A percentile compares a stretch with the other conserved stretches of the same genome.
Evolutionary conservation across 2,329 filamentous ascomycete species (phyloP).

Genomic region (Pyrenochaeta sp.): DNA sequence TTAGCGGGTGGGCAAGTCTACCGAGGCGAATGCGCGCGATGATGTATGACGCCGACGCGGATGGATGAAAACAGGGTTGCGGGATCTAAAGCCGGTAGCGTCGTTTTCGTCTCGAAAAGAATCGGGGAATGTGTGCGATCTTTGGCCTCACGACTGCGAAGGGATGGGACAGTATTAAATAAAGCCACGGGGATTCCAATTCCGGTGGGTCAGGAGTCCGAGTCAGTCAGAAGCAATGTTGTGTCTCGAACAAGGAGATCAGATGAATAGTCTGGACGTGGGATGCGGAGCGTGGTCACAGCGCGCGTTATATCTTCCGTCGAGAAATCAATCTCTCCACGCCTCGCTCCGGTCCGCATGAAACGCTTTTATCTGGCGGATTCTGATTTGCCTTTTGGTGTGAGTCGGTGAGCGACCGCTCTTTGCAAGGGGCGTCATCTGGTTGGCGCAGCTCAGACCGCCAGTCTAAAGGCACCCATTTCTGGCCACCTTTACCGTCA

Average conservation of each 20-base stretch:
- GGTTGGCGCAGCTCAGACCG: constrained; percentile 33
- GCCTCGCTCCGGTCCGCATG: constrained; percentile 35
- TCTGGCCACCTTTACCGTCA: constrained; percentile 29
- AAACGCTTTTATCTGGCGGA: constrained; percentile 33
- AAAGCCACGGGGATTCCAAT: constrained; percentile 14
- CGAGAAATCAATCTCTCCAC: constrained; percentile 29
- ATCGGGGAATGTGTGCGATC: constrained; percentile 12
- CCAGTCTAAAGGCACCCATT: constrained; percentile 29
- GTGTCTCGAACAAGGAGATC: constrained; percentile 44
- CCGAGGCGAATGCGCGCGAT: constrained; percentile 38
- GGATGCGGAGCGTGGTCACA: constrained; percentile 37
- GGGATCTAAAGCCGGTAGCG: constrained; percentile 25
- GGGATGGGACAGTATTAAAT: constrained; percentile 15
- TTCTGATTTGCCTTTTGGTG: constrained; percentile 39
- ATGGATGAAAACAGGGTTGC: constrained; percentile 26
- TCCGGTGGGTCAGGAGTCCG: constrained; percentile 41
- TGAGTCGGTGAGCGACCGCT: constrained; percentile 44
- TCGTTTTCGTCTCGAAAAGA: constrained; percentile 16
- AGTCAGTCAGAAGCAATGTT: constrained; percentile 48
- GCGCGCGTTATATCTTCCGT: constrained; percentile 43
- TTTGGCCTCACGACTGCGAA: constrained; percentile 16
- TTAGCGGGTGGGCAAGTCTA: constrained; percentile 37
- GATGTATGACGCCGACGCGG: constrained; percentile 38
- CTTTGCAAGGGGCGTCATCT: constrained; percentile 26
- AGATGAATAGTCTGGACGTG: constrained; percentile 39